These are phyloP conservation scores for Naumovozyma castellii DNA, from an alignment of 805 yeast species.

Conservation along the genomic window DNA sequence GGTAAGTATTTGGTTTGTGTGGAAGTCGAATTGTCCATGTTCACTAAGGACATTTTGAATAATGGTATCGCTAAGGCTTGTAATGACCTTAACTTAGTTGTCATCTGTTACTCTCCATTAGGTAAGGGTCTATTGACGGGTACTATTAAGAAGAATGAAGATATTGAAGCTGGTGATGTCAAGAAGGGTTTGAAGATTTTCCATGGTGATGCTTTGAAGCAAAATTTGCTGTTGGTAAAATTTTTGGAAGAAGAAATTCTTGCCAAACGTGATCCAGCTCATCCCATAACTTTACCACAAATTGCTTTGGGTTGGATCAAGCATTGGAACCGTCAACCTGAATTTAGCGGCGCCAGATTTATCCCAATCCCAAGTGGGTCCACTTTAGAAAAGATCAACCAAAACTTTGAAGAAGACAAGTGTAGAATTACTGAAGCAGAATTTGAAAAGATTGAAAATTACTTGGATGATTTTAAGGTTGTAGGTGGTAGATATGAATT, in stretches of 20 bases:
- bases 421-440: constrained; percentile 47
- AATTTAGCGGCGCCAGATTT: constrained; percentile 38
- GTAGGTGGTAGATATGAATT: constrained; percentile 46
- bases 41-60: constrained; percentile 47
- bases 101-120: constrained; percentile 76
- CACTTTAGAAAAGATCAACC: constrained; percentile 46
- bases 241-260: constrained; percentile 36
- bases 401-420: constrained; percentile 39
- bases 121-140: constrained; percentile 76
- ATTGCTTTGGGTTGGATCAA: constrained; percentile 60
- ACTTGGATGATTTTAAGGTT: constrained; percentile 36
- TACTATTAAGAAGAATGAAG: constrained; percentile 34
- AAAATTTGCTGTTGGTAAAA: constrained; percentile 44
- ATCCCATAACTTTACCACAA: constrained; percentile 50
- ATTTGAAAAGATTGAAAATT: constrained; percentile 41
- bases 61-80: constrained; percentile 59
- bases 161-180: constrained; percentile 49
- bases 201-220: constrained; percentile 42
- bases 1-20: constrained; percentile 50
- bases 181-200: constrained; percentile 48
- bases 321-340: constrained; percentile 30
- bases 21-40: constrained; percentile 72
- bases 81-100: constrained; percentile 49
- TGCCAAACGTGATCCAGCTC: constrained; percentile 42
- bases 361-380: constrained; percentile 80